phyloP scores from a whole-genome alignment of 2,329 filamentous ascomycete genomes.

The Microdochium nivale region DNA sequence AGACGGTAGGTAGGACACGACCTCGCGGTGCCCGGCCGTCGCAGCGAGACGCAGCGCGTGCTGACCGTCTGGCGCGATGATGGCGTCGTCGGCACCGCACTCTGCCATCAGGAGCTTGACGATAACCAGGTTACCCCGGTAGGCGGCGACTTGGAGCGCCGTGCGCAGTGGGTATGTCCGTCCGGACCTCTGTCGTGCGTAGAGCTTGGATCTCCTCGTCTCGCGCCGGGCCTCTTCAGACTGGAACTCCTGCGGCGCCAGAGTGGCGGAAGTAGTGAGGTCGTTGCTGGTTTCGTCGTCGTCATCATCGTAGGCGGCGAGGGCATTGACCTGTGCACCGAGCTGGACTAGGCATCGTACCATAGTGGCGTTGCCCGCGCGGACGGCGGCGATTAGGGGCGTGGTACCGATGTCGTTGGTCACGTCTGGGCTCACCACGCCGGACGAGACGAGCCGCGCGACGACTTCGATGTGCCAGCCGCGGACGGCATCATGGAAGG shows the following conservation, averaged over 20 bases:
- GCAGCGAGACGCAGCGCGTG: constrained; percentile 36
- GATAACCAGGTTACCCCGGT: constrained; percentile 27
- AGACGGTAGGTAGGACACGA: constrained; percentile 32
- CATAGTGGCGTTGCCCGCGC: constrained; percentile 17
- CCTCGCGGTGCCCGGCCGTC: constrained; percentile 27
- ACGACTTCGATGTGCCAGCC: constrained; percentile 17
- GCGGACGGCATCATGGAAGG: constrained; percentile 20
- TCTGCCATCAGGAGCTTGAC: constrained; percentile 28
- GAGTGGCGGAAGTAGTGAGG: background rate
- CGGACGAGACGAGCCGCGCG: constrained; percentile 16
- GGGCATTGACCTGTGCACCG: constrained; percentile 23
- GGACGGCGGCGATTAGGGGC: constrained; percentile 27
- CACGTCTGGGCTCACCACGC: constrained; percentile 29
- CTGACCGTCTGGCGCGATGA: constrained; percentile 35
- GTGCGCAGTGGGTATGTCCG: constrained; percentile 25
- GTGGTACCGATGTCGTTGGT: constrained; percentile 18
- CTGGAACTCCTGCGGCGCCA: background rate
- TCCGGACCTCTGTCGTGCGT: background rate
- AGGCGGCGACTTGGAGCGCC: constrained; percentile 33
- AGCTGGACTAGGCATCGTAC: constrained; percentile 23
- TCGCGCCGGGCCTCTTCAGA: background rate
- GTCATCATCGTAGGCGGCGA: background rate
- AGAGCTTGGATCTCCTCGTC: background rate
- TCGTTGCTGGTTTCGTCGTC: background rate
- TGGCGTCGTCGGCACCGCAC: constrained; percentile 28